phyloP scores from a whole-genome alignment of 75 land plant species.

The Pinus taeda region DNA sequence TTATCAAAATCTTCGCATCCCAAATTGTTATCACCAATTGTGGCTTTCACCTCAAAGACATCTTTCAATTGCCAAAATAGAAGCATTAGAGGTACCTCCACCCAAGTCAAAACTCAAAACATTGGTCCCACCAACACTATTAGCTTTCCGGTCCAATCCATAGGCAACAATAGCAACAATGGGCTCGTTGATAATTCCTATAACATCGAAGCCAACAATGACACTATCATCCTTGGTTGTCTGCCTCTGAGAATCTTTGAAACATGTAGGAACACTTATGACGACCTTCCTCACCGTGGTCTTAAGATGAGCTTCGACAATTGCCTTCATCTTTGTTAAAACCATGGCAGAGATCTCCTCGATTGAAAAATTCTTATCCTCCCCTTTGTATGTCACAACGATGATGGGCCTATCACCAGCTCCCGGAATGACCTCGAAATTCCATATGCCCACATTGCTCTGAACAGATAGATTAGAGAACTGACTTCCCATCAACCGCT shows the following conservation, averaged over 20 bases:
- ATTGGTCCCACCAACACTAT: not conserved
- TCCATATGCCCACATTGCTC: too few species aligned
- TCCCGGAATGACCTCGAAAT: not conserved
- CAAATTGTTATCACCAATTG: conserved; percentile 15
- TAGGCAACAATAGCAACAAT: conserved; percentile 11
- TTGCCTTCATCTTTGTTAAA: not conserved
- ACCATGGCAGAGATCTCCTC: conserved; percentile 36
- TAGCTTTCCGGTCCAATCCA: conserved; percentile 20
- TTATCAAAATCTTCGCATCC: too few species aligned
- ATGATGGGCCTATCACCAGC: conserved; percentile 33
- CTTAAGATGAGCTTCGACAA: too few species aligned
- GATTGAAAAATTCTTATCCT: conserved; percentile 20
- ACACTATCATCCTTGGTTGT: too few species aligned
- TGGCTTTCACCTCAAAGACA: conserved; percentile 7
- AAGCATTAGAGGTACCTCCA: not conserved
- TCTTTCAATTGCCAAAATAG: not conserved
- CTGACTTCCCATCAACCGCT: not conserved
- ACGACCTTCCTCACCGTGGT: conserved; percentile 22
- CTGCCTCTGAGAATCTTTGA: too few species aligned
- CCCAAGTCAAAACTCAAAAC: not conserved
- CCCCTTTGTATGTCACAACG: conserved; percentile 17
- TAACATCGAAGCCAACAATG: not conserved
- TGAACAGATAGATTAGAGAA: too few species aligned
- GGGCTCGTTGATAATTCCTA: conserved; percentile 22
- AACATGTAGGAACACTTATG: conserved; percentile 12